Conservation (phyloP, 352 stramenopile genomes). For the Albugo candida region DNA sequence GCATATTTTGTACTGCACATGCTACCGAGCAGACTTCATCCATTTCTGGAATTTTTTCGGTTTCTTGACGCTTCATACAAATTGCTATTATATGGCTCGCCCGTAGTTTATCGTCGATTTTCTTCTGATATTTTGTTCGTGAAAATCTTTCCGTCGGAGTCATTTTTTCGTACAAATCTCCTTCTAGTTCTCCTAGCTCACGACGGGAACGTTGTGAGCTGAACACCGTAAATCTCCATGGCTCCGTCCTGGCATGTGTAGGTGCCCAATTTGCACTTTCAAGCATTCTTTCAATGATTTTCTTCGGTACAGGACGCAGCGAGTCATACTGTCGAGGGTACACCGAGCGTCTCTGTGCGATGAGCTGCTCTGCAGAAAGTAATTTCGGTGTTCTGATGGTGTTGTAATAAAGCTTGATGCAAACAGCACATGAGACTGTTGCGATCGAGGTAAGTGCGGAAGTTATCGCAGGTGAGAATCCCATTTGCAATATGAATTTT, state of each 20-base stretch:
- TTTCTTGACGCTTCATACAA: conserved; percentile 74
- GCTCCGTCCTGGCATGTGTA: conserved; percentile 60
- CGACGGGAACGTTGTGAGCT: conserved; percentile 22
- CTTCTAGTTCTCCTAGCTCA: conserved; percentile 42
- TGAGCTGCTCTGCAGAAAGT: conserved; percentile 36
- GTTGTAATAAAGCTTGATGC: too few relatives aligned
- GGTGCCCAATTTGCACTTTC: conserved; percentile 64
- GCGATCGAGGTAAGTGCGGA: too few relatives aligned
- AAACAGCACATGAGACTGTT: too few relatives aligned
- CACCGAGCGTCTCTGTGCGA: conserved; percentile 52
- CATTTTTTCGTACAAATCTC: conserved; percentile 42
- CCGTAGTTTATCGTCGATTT: conserved; percentile 38
- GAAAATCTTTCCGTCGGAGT: conserved; percentile 46
- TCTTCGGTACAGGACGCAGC: conserved; percentile 23
- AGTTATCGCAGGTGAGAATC: too few relatives aligned
- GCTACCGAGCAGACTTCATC: conserved; percentile 61
- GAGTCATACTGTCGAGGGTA: conserved; percentile 54
- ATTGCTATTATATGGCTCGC: conserved; percentile 70
- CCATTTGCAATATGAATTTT: too few relatives aligned
- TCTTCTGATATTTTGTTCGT: conserved; percentile 66
- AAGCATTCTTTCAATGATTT: conserved; percentile 57
- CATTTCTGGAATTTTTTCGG: conserved; percentile 56
- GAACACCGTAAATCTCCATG: conserved; percentile 73
- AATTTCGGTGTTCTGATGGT: too few relatives aligned
- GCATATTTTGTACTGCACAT: conserved; percentile 73